These are phyloP conservation scores for Macrotyloma uniflorum DNA, from an alignment of 306 rosid species.

Conservation along the genomic window DNA sequence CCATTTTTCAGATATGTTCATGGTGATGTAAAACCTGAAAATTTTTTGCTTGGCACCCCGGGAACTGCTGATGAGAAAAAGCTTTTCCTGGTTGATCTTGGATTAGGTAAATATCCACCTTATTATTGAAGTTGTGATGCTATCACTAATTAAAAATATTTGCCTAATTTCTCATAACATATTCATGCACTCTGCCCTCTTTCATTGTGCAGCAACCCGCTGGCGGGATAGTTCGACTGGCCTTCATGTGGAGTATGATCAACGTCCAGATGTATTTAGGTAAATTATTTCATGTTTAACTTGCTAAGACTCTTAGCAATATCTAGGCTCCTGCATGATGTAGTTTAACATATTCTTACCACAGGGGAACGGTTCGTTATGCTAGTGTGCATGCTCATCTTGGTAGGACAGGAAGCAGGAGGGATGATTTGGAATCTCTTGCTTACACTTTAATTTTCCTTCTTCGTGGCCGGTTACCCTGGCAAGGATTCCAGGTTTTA, in stretches of 20 bases:
- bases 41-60: constrained; percentile 84
- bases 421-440: constrained; percentile 95
- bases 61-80: constrained; percentile 81
- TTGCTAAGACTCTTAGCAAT: constrained; percentile 5
- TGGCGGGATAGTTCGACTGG: background rate
- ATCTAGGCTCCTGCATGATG: constrained; percentile 16
- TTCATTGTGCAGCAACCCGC: constrained; percentile 60
- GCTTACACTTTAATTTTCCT: constrained; percentile 43
- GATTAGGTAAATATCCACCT: constrained; percentile 57
- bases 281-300: background rate
- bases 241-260: background rate
- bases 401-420: constrained; percentile 57
- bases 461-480: background rate
- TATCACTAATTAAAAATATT: constrained; percentile 2
- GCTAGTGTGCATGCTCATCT: background rate
- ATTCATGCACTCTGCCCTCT: background rate
- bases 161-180: constrained; percentile 17
- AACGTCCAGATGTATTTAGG: background rate
- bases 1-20: constrained; percentile 71
- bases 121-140: background rate
- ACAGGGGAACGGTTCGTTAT: background rate
- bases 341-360: background rate
- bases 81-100: constrained; percentile 88
- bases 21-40: constrained; percentile 95
- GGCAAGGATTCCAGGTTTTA: background rate